Base-by-base conservation (phyloP, 176 grass and related monocot species). In the Chloris gayana region DNA sequence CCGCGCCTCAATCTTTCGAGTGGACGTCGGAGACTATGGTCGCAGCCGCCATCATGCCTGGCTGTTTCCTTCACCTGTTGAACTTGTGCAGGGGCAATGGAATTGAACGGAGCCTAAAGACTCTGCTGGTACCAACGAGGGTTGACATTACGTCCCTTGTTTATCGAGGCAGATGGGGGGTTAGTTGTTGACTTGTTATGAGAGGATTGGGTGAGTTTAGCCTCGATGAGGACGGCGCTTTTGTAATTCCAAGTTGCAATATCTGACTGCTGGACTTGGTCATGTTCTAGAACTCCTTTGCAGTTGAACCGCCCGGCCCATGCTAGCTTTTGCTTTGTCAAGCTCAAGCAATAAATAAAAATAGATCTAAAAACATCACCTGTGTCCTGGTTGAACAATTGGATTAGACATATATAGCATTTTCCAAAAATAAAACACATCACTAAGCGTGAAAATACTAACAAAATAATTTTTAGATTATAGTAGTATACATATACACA, bases 81-180 rank as follows among this genome's bases (percentile, higher is more conserved):
- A 38, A 22, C 19, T 67, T 67, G 29, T 7, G 38, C 59, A 31
- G 22, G 7, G 37, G 37, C 8, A 29, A 13, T 29, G 29, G 50
- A 54, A 44, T 6, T 26, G 46, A 49, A 49, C 14, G 24, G 76
- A n/a, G 63, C 31, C 63, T 19, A 12, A 17, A 26, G 56, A 68
- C 25, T 39, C 47, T 57, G 77, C 2, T 57, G 14, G 64, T 41
- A 22, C 46, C 77, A 25, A 68, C 46, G 77, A 69, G 32, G 64
- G 64, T 69, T 80, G 77, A 68, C 77, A 39, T 56, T 69, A 11
- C 46, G 15, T 35, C 64, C 32, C 64, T 39, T 68, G 76, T 54
- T 69, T 69, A 80, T 68, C 46, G 64, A 79, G n/a, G 21, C 44
- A 35, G 29, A 37, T 25, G 76, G 35, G 22, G 25, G 22, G 76